phyloP scores from a whole-genome alignment of 73 alveolate genomes.

The Paramecium caudatum region DNA sequence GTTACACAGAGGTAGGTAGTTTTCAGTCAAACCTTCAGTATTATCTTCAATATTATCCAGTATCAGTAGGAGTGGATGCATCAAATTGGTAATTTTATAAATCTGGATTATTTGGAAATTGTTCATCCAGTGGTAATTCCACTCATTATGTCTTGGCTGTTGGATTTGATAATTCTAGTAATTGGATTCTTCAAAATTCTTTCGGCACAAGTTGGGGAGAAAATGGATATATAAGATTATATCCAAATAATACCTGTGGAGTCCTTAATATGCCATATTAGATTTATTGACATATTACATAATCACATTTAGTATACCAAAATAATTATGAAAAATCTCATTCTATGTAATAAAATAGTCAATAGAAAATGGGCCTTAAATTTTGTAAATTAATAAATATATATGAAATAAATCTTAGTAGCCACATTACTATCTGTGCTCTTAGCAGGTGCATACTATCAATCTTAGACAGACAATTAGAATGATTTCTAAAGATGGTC shows the following conservation, averaged over 20 bases:
- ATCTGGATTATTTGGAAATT: conserved; percentile 73
- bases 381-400: not conserved
- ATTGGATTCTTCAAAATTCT: conserved; percentile 55
- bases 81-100: conserved; percentile 80
- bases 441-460: not conserved
- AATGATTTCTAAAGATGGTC: not conserved
- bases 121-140: conserved; percentile 47
- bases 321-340: no score
- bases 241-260: conserved; percentile 68
- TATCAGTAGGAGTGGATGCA: conserved; percentile 75
- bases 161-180: conserved; percentile 77
- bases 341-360: no score
- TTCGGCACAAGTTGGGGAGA: conserved; percentile 72
- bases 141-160: conserved; percentile 87
- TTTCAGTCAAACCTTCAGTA: not conserved
- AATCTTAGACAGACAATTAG: not conserved
- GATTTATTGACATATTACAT: conserved; percentile 13
- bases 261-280: not conserved
- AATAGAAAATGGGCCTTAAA: no score
- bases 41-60: conserved; percentile 32
- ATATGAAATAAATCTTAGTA: not conserved
- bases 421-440: not conserved
- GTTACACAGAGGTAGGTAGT: not conserved
- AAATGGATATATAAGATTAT: conserved; percentile 46
- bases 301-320: no score